Evolutionary conservation across 2,329 filamentous ascomycete genomes (phyloP), one percentile per base, ranked within the genome.

Genomic region (Coniochaeta prunicola): DNA sequence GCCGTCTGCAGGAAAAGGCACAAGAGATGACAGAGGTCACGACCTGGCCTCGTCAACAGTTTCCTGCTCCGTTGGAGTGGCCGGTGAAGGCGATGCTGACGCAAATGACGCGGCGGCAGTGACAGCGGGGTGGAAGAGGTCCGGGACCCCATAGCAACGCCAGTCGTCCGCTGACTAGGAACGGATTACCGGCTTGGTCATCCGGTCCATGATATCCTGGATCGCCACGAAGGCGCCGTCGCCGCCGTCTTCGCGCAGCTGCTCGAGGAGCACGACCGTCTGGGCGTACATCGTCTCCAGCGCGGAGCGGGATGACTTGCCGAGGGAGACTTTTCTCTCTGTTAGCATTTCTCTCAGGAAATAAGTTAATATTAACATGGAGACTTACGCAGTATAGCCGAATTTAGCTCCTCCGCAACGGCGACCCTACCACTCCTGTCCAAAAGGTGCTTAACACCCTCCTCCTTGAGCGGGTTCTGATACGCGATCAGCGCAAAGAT

Each of bases 351-450:
- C n/a, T n/a, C n/a, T n/a, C 57, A 48, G 26, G 36, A 12, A 36
- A 36, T 17, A 5, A 19, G 56, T 17, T 53, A 5, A 24, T 7
- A 57, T 4, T 24, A 33, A 58, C 61, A 5, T 58, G 17, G 58
- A 58, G 48, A 80, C 86, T 76, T 77, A 96, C 92, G 86, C 61
- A 99, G 73, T 66, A 99, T 96, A 53, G 91, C 92, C 61, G 91
- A 90, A 73, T 97, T 97, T 59, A 99, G 78, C 72, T 96, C 92
- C 75, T 99, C 94, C 9, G 92, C 92, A 42, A 97, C 91, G 19
- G 85, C 80, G 19, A 87, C 84, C 48, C 94, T 80, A 1, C 90
- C 91, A 57, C 82, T 84, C 40, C 83, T 80, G 66, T 96, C 90
- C 59, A 99, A 77, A 60, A 97, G 76, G 68, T 91, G 88, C 17